phyloP scores from a whole-genome alignment of 2,329 filamentous ascomycete species.

The Penicillium digitatum region DNA sequence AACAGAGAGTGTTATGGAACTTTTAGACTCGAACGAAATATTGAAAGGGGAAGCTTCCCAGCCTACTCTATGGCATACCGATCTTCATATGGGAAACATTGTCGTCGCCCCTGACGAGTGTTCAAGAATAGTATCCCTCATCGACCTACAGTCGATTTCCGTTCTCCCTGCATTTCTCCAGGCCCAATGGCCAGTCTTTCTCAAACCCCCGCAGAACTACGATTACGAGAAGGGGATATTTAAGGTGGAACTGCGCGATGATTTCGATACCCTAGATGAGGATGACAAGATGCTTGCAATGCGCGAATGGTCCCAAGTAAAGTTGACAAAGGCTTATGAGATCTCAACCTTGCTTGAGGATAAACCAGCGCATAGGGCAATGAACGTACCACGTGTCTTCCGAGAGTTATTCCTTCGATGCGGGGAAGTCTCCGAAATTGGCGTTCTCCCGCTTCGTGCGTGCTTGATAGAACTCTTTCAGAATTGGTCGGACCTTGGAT shows the following conservation, averaged over 20 bases:
- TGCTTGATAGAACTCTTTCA: constrained; percentile 34
- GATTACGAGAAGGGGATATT: constrained; percentile 19
- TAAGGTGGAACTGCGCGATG: constrained; percentile 13
- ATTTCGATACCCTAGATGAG: constrained; percentile 16
- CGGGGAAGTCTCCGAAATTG: constrained; percentile 28
- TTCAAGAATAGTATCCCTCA: constrained; percentile 21
- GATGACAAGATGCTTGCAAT: constrained; percentile 15
- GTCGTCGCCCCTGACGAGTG: constrained; percentile 23
- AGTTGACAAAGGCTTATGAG: constrained; percentile 32
- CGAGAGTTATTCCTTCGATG: constrained; percentile 33
- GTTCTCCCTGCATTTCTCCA: constrained; percentile 31
- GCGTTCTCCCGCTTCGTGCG: constrained; percentile 31
- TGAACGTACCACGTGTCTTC: constrained; percentile 28
- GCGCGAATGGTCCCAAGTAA: constrained; percentile 18
- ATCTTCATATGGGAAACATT: constrained; percentile 35
- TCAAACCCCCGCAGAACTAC: constrained; percentile 21
- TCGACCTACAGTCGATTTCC: constrained; percentile 26
- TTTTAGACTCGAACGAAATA: constrained; percentile 14
- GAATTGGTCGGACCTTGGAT: constrained; percentile 26
- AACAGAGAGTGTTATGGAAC: constrained; percentile 11
- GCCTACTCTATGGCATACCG: constrained; percentile 25
- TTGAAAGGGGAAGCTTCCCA: constrained; percentile 6
- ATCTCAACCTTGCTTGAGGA: constrained; percentile 22
- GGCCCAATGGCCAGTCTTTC: constrained; percentile 26
- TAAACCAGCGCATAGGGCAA: constrained; percentile 21